Evolutionary conservation across 2,329 filamentous ascomycete genomes (phyloP), one percentile per base, ranked within the genome.

Genomic region (Chrysoporthe puriensis): DNA sequence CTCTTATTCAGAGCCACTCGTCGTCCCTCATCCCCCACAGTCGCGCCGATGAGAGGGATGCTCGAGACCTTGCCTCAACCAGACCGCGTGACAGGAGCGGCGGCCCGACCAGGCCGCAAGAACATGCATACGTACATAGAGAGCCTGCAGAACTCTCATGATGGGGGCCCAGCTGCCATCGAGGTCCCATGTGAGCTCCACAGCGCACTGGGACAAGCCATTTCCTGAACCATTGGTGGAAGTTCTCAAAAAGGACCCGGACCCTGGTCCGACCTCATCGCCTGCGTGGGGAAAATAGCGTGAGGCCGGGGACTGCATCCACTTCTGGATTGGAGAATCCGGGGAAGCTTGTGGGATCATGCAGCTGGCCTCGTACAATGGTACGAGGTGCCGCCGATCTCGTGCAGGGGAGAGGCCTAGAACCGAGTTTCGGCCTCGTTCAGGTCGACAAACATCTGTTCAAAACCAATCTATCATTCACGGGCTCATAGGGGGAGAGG

Each of bases 101-200:
- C 68, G 68, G 68, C 64, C 68, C 68, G 68, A 32, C 50, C 16
- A 50, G 18, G 52, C 68, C 65, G 68, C 44, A 54, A 69, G 62
- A 60, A n/a, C 36, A 14, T 60, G 21, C n/a, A 44, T 43, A 16
- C 36, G 32, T 61, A 21, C 26, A 63, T 57, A 8, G 5, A 34
- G n/a, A 56, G 54, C 40, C 48, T 63, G 50, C 40, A 63, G 36
- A 32, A 26, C 62, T 63, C 48, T 63, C 62, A 34, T 57, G 36
- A 56, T 57, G 61, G 36, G 11, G 42, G 36, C 18, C 58, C 36
- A 60, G 16, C 14, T 13, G 18, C 11, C 40, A 43, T 26, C 40
- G 56, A 57, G 40, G n/a, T 18, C 8, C 32, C 44, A 16, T 16
- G 48, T 63, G 11, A 36, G n/a, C 42, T n/a, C 40, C 36, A 59